Evolutionary conservation across 805 yeast genomes (phyloP), one percentile per base, ranked within the genome.

Genomic region (Candida germanica): DNA sequence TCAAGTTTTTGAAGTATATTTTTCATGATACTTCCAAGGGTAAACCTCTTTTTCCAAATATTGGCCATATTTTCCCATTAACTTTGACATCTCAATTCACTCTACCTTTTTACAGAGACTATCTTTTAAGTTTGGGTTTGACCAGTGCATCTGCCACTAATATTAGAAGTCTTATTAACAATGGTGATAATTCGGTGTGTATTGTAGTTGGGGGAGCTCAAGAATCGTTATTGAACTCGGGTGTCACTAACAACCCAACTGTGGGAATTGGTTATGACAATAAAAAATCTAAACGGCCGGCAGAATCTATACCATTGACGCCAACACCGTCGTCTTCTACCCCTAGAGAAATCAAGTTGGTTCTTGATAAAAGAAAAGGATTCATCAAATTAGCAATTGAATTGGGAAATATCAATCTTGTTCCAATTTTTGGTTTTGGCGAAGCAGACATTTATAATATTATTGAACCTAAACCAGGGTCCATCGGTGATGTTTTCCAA

Each of bases 171-270:
- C 67, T 87, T 18, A 68, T 93, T 31, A 60, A 56, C 35, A 73
- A 78, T 39, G 73, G 73, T 11, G 78, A 82, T 45, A 80, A 77
- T 48, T 84, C 95, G 2, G 83, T 89, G 9, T 84, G 91, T 43
- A 80, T 93, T 39, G 98, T 93, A 1, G 80, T 93, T 16, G 98
- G 98, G 2, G 98, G 98, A 0, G 98, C 98, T 0, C 84, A 87
- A 41, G 98, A 93, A 52, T 79, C 94, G 1, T 65, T 93, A 24
- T 56, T 86, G 18, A 67, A 67, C 42, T 56, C 59, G 31, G 60
- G 64, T 45, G 69, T 67, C 10, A 59, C 64, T 1, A 45, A 48
- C 6, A 45, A 52, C 25, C 49, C 50, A n/a, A 52, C 58, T 14
- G 57, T 64, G 1, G 71, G 70, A 4, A 54, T 55, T 24, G 69